These are phyloP conservation scores for Rosa persica DNA, from an alignment of 306 rosid species.

Conservation along the genomic window DNA sequence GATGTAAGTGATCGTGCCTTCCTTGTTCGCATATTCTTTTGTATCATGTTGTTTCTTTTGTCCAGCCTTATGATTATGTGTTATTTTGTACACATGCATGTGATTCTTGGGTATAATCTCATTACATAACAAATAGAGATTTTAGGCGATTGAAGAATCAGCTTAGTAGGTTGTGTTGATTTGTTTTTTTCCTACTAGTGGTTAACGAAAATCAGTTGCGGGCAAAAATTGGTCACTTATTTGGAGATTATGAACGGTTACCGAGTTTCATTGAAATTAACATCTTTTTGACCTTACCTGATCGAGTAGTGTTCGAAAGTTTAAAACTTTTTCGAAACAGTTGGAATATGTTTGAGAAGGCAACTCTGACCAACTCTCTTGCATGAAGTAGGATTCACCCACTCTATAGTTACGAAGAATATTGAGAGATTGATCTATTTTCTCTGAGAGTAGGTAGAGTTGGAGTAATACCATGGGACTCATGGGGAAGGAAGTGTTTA, in stretches of 20 bases:
- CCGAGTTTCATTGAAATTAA: not conserved
- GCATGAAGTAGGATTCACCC: not conserved
- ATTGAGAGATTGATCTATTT: not conserved
- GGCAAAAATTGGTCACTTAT: not conserved
- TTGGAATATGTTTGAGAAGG: not conserved
- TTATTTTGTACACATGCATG: not conserved
- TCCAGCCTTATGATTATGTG: not conserved
- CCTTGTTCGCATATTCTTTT: not conserved
- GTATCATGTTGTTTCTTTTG: not conserved
- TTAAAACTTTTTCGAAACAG: not conserved
- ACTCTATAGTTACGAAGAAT: not conserved
- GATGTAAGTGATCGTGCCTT: constrained; percentile 45
- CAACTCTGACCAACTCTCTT: not conserved
- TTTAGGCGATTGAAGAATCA: not conserved
- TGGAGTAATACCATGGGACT: not conserved
- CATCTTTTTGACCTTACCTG: not conserved
- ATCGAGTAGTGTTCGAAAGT: not conserved
- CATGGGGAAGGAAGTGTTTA: not conserved
- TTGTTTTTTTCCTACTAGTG: not conserved
- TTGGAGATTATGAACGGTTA: not conserved
- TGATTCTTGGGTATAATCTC: not conserved
- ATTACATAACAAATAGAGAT: not conserved
- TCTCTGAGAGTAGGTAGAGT: not conserved
- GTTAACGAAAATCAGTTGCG: not conserved
- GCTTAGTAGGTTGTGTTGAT: not conserved